Evolutionary conservation across 2,329 filamentous ascomycete genomes (phyloP), one percentile per base, ranked within the genome.

Genomic region (Coniochaeta hoffmannii): DNA sequence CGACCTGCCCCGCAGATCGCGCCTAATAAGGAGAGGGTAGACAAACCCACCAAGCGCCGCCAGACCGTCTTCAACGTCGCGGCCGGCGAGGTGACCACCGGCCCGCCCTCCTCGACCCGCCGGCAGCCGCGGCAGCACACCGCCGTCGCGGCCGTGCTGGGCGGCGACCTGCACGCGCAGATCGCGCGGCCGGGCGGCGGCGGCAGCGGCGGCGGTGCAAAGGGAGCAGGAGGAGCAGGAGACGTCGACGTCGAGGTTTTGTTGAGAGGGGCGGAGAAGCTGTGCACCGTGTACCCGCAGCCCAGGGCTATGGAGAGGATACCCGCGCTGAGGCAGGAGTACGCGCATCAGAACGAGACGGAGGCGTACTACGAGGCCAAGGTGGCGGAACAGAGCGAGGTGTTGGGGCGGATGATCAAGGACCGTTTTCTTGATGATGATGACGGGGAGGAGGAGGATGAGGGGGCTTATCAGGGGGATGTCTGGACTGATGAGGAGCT

Each of bases 241-340:
- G 90, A 95, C 24, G 79, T 97, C 2, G 90, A 97, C 69, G 85
- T 97, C 3, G 89, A 96, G 64, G 79, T 96, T 1, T 73, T 99
- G 30, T 78, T 99, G 22, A 79, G 82, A 54, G 92, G 93, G 1
- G 93, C 92, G 0, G 91, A 97, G 76, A 96, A 91, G 76, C 80
- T 97, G 30, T 92, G 91, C 63, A 81, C 81, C 46, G 92, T 97
- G 28, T 97, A 97, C 67, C 87, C 90, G 32, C 80, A 96, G 28
- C 81, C 88, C 0, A 92, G 91, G 4, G 90, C 89, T 4, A 70
- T 80, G 15, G 90, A 96, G 65, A 82, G 86, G 59, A 95, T 97
- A 61, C 76, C 83, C 0, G 77, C 78, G 38, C 77, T 96, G 65
- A 80, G 91, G 58, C 80, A 81, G 54, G 85, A 89, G 64, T 82